A percentile compares a stretch with the other conserved stretches of the same genome.
These are phyloP conservation scores for Geotrichum klebahnii DNA, from an alignment of 1,139 yeast species.

Conservation along the genomic window DNA sequence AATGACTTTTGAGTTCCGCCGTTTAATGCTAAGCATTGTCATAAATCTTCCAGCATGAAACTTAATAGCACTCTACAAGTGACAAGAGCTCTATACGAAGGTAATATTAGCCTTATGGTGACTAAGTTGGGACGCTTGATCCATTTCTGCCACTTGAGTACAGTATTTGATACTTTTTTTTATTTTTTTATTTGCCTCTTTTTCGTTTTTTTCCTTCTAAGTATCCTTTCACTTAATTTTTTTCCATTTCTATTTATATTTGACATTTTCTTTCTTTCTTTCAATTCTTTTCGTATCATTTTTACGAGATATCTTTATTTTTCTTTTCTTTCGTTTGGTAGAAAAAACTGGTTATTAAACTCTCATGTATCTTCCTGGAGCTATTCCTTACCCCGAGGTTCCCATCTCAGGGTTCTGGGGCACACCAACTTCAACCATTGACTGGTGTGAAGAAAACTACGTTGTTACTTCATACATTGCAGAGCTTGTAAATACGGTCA, in stretches of 20 bases:
- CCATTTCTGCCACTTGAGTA: too few species aligned
- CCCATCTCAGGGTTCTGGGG: conserved; percentile 37
- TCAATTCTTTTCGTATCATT: not conserved
- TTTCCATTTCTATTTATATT: not conserved
- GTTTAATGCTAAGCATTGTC: too few species aligned
- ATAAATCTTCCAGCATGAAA: too few species aligned
- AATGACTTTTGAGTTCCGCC: too few species aligned
- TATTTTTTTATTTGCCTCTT: not conserved
- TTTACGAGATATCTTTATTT: not conserved
- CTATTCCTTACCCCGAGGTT: conserved; percentile 33
- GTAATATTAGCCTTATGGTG: too few species aligned
- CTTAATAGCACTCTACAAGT: too few species aligned
- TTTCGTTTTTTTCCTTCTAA: not conserved
- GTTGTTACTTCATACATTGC: conserved; percentile 81
- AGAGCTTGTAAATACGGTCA: conserved; percentile 75
- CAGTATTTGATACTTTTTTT: too few species aligned
- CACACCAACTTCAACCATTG: conserved; percentile 60
- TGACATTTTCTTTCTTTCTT: not conserved
- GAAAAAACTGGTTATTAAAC: too few species aligned
- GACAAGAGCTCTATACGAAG: too few species aligned
- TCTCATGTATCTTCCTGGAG: conserved; percentile 24
- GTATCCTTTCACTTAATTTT: not conserved
- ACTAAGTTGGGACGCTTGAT: too few species aligned
- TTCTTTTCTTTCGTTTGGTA: too few species aligned
- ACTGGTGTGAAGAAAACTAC: conserved; percentile 96